These are phyloP conservation scores for Cyclotella choctawhatcheeana DNA, from an alignment of 108 stramenopile genomes.

Conservation along the genomic window DNA sequence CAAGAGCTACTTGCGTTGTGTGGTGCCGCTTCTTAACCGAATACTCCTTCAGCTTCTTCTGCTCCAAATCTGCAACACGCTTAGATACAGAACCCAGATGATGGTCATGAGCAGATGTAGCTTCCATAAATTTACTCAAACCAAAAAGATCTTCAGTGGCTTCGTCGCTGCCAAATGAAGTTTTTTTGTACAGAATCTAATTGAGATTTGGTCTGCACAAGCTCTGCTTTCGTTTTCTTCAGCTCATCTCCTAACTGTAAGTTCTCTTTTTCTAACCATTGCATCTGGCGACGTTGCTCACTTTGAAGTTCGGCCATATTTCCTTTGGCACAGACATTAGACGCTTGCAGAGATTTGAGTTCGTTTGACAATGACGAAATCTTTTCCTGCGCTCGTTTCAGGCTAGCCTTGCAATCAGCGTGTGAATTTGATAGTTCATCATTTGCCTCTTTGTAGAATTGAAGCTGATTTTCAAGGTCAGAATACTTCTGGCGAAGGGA, in stretches of 20 bases:
- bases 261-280: slow-evolving; percentile 85
- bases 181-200: slow-evolving; percentile 56
- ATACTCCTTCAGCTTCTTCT: too few relatives aligned
- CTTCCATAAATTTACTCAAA: slow-evolving; percentile 25
- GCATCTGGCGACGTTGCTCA: slow-evolving; percentile 65
- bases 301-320: slow-evolving; percentile 44
- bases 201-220: slow-evolving; percentile 54
- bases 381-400: slow-evolving; percentile 51
- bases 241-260: slow-evolving; percentile 82
- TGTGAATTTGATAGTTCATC: slow-evolving; percentile 40
- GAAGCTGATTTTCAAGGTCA: slow-evolving; percentile 41
- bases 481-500: slow-evolving; percentile 50
- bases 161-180: slow-evolving; percentile 40
- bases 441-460: slow-evolving; percentile 37
- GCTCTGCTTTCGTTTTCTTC: slow-evolving; percentile 66
- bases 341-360: slow-evolving; percentile 30
- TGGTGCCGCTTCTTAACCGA: not conserved
- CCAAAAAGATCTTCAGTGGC: slow-evolving; percentile 48
- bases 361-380: slow-evolving; percentile 48
- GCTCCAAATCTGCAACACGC: too few relatives aligned
- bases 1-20: not conserved
- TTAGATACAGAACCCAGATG: too few relatives aligned
- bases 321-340: slow-evolving; percentile 35
- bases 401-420: slow-evolving; percentile 42
- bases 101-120: not conserved